Evolutionary conservation across 495 filamentous ascomycete species (phyloP), one percentile per base, ranked within the genome.

Genomic region (Saxophila tyrrhenica): DNA sequence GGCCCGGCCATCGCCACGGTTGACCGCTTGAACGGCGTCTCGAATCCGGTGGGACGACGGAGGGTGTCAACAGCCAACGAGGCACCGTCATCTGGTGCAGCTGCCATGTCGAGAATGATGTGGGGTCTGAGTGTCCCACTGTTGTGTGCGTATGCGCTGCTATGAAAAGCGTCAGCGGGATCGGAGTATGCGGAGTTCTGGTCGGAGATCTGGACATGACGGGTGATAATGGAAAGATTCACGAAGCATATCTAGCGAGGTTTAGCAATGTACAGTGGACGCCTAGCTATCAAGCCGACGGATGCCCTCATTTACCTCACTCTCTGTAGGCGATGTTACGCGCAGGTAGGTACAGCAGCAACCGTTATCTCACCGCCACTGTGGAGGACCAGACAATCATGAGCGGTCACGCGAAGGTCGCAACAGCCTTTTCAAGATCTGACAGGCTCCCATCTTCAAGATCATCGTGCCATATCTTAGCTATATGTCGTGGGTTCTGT

Each of bases 21-120:
- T 16, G 67, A 70, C 54, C 46, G 19, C 29, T 50, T 67, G 25
- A 70, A 70, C 55, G 65, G 65, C 24, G 62, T 70, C 5, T 45
- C 17, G 3, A 50, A 35, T 24, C 24, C 64, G 2, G 58, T 58
- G 17, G 67, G 65, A n/a, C 29, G 56, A 2, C 43, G 19, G 51
- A 53, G 25, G 21, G 29, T 53, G 16, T 25, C 41, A 44, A 44
- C 41, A 7, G 41, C 41, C 16, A 44, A 44, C 41, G 41, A 44
- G 17, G 41, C 41, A 44, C 41, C 41, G 5, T 9, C 41, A 17
- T 44, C 41, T 44, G 41, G n/a, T 7, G 41, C 41, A n/a, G 29
- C 29, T 35, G 29, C 29, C 5, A 35, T 5, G 29, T 7, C 41
- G 7, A 8, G 20, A 17, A 21, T 17, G 41, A 8, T 17, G 41